phyloP scores from a whole-genome alignment of 2,329 filamentous ascomycete species.

The Aspergillus spinulosporus region DNA sequence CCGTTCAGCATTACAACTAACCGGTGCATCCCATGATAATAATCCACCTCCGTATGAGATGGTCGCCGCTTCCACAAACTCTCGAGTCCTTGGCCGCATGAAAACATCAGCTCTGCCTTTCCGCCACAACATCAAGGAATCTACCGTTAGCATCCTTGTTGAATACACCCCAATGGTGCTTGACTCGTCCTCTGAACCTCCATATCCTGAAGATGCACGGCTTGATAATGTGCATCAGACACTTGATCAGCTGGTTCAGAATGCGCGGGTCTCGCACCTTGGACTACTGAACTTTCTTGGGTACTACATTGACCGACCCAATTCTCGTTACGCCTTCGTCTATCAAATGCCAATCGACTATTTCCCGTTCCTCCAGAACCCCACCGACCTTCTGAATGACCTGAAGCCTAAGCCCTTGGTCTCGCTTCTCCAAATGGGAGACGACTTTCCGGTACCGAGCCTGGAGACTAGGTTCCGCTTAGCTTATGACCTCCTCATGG shows the following conservation, averaged over 20 bases:
- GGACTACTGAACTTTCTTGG: constrained; percentile 48
- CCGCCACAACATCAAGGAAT: constrained; percentile 33
- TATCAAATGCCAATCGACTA: constrained; percentile 58
- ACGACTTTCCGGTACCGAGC: constrained; percentile 52
- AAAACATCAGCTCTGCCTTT: constrained; percentile 40
- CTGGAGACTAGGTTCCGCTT: constrained; percentile 64
- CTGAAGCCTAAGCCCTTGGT: constrained; percentile 44
- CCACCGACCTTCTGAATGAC: constrained; percentile 39
- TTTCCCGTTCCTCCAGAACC: constrained; percentile 45
- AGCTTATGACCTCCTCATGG: constrained; percentile 59
- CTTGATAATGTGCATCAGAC: constrained; percentile 40
- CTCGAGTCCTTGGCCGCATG: constrained; percentile 43
- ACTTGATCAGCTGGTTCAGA: constrained; percentile 44
- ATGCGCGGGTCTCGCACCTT: constrained; percentile 43
- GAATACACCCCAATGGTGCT: constrained; percentile 46
- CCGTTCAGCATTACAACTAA: constrained; percentile 41
- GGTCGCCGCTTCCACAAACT: constrained; percentile 44
- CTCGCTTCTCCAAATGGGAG: constrained; percentile 44
- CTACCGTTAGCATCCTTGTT: constrained; percentile 42
- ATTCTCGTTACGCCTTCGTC: constrained; percentile 60
- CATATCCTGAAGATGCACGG: constrained; percentile 32
- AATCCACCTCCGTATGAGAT: constrained; percentile 46
- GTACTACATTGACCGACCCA: constrained; percentile 59
- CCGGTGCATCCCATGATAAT: constrained; percentile 42
- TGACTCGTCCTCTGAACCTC: constrained; percentile 33